Conservation (phyloP, 805 yeast genomes). For the Yarrowia alimentaria region DNA sequence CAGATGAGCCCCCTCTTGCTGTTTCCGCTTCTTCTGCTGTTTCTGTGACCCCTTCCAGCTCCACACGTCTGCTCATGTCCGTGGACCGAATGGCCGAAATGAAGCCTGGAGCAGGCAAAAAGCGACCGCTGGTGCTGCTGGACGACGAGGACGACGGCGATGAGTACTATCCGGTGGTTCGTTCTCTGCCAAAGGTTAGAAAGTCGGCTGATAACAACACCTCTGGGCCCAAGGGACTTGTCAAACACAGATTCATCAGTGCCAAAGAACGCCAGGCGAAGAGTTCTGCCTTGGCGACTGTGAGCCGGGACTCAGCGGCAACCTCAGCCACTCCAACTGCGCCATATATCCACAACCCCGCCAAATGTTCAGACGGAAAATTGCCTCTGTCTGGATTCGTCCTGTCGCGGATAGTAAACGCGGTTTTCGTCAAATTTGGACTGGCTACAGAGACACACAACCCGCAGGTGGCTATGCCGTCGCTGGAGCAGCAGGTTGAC, state of each 20-base stretch:
- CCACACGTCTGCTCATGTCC: background rate
- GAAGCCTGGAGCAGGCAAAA: constrained; percentile 1
- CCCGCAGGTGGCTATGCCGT: background rate
- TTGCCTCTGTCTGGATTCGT: constrained; percentile 1
- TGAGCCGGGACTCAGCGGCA: too few species aligned
- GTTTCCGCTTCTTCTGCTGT: background rate
- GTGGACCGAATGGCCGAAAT: background rate
- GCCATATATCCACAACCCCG: too few species aligned
- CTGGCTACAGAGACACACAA: background rate
- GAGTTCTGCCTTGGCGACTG: too few species aligned
- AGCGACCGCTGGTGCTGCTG: background rate
- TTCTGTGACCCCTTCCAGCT: too few species aligned
- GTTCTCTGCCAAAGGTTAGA: constrained; percentile 1
- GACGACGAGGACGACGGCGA: constrained; percentile 11
- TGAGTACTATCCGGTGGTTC: constrained; percentile 5
- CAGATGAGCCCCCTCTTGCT: background rate
- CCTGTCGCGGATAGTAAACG: background rate
- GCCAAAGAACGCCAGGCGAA: constrained; percentile 5
- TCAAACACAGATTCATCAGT: constrained; percentile 5
- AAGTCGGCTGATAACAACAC: background rate
- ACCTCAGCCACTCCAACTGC: too few species aligned
- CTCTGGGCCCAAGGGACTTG: too few species aligned
- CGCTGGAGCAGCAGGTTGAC: background rate
- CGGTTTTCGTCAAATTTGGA: background rate
- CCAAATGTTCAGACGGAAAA: constrained; percentile 10